Conservation (phyloP, 257 asterid genomes). For the Nyctanthes arbortristis region DNA sequence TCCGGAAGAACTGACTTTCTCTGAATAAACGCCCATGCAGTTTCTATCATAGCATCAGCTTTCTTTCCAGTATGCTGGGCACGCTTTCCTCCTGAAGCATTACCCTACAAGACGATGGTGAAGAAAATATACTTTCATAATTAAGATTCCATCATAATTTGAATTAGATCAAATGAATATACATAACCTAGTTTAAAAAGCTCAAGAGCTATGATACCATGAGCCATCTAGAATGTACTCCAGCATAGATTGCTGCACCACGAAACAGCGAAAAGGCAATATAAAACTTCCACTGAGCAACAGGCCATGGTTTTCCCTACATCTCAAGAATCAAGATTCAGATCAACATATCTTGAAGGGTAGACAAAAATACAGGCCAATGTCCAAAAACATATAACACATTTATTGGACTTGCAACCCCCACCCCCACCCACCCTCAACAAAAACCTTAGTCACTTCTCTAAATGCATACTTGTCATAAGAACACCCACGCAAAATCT, state of each 20-base stretch:
- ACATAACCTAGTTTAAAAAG: constrained; percentile 15
- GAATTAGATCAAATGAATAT: not conserved
- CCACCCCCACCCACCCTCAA: not conserved
- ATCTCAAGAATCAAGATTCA: constrained; percentile 26
- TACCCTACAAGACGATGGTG: constrained; percentile 62
- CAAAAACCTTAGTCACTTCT: not conserved
- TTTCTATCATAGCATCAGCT: constrained; percentile 60
- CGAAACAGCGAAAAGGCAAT: constrained; percentile 91
- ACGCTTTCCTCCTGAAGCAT: constrained; percentile 96
- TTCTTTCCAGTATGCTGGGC: constrained; percentile 70
- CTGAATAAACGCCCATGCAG: constrained; percentile 66
- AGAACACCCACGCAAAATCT: not conserved
- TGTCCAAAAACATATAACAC: not conserved
- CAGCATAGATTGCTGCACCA: constrained; percentile 86
- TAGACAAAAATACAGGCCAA: not conserved
- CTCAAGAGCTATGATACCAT: constrained; percentile 47
- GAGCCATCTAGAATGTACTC: constrained; percentile 87
- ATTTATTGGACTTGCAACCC: not conserved
- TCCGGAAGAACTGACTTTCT: constrained; percentile 72
- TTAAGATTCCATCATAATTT: not conserved
- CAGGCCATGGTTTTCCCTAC: constrained; percentile 96
- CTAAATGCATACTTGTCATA: not conserved
- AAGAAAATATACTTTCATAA: not conserved
- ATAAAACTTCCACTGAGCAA: constrained; percentile 81
- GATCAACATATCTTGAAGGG: constrained; percentile 5